Evolutionary conservation across 805 yeast species (phyloP).

Genomic region (Saturnispora halmiae): DNA sequence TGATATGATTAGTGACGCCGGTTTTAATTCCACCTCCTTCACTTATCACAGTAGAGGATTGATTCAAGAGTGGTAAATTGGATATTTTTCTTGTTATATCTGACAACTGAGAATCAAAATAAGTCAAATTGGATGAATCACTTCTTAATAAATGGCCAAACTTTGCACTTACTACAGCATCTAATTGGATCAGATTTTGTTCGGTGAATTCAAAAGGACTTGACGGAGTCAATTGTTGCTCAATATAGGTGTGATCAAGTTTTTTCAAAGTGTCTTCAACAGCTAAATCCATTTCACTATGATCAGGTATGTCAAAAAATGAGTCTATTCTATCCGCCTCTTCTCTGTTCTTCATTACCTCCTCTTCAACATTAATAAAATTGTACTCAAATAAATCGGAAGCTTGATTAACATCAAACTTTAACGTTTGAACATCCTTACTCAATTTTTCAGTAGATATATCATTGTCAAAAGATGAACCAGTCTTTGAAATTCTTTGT

Average conservation of each 20-base stretch:
- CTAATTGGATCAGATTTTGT: constrained; percentile 15
- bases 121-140: constrained; percentile 8
- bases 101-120: constrained; percentile 24
- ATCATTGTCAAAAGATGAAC: constrained; percentile 8
- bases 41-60: constrained; percentile 22
- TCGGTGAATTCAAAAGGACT: constrained; percentile 6
- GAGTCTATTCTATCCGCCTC: not conserved
- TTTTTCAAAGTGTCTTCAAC: not conserved
- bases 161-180: constrained; percentile 22
- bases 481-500: constrained; percentile 11
- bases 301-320: constrained; percentile 4
- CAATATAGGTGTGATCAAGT: constrained; percentile 1
- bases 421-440: constrained; percentile 16
- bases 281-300: not conserved
- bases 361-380: constrained; percentile 16
- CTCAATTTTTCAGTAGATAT: constrained; percentile 16
- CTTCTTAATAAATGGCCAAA: constrained; percentile 23
- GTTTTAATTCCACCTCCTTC: constrained; percentile 25
- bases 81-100: constrained; percentile 20
- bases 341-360: not conserved
- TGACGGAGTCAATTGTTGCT: not conserved
- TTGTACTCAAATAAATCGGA: constrained; percentile 24
- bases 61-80: constrained; percentile 19
- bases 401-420: constrained; percentile 19
- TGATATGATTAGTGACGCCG: constrained; percentile 23